Evolutionary conservation across 2,329 filamentous ascomycete species (phyloP).

Genomic region (Fusarium nanum): DNA sequence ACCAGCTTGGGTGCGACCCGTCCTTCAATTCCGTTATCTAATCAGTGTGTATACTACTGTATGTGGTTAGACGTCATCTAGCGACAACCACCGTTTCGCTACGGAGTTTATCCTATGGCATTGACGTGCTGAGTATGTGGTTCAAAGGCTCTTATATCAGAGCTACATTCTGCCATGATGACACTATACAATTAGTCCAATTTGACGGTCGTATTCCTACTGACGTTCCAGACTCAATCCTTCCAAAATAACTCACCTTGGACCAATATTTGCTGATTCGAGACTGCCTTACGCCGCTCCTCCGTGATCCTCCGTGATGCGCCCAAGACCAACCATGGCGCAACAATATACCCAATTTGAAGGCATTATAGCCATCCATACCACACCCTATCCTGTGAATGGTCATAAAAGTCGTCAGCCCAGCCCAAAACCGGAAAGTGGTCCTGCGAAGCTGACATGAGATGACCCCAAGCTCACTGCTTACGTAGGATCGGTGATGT

Average conservation of each 20-base stretch:
- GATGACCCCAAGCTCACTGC: not conserved
- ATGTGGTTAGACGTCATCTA: not conserved
- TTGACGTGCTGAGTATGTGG: not conserved
- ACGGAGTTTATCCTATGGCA: not conserved
- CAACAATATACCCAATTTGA: not conserved
- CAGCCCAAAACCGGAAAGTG: not conserved
- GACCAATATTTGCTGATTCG: not conserved
- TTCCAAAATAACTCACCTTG: not conserved
- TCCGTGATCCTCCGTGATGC: not conserved
- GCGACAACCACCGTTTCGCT: not conserved
- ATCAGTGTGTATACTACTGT: not conserved
- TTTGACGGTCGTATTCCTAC: not conserved
- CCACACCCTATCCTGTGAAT: not conserved
- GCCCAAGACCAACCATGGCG: not conserved
- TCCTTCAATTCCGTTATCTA: not conserved
- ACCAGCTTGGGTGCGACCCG: not conserved
- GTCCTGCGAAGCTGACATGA: not conserved
- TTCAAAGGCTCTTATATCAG: not conserved
- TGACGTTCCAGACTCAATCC: not conserved
- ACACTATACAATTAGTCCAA: fast-evolving
- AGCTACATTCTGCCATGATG: not conserved
- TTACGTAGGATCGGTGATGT: not conserved
- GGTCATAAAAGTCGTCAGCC: not conserved
- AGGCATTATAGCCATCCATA: not conserved
- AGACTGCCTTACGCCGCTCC: no score